Percentiles rank a stretch among this genome's conserved stretches.
Evolutionary conservation across 345 rosid species (phyloP).

Genomic region (Melaleuca alternifolia): DNA sequence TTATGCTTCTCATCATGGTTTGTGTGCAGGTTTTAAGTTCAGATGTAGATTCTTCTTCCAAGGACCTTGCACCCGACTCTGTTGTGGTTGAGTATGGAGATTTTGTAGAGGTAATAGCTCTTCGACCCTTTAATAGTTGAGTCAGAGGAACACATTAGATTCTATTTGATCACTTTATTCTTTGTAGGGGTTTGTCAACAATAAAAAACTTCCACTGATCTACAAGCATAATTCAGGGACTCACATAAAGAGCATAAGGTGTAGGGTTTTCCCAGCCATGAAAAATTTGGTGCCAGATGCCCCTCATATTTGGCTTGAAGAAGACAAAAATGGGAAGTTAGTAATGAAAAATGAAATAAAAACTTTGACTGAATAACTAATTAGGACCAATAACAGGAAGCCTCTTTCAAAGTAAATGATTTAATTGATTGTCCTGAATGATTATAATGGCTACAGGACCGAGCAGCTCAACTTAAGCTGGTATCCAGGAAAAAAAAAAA

Average conservation of each 20-base stretch:
- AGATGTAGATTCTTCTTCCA: slow-evolving; percentile 27
- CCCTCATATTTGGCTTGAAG: not conserved
- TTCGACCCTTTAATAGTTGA: not conserved
- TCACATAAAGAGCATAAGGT: not conserved
- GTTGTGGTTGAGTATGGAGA: slow-evolving; percentile 60
- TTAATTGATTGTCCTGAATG: not conserved
- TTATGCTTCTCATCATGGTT: not conserved
- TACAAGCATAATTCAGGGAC: not conserved
- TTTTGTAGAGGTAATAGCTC: slow-evolving; percentile 57
- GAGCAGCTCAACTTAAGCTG: not conserved
- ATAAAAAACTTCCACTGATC: not conserved
- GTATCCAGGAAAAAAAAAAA: not conserved
- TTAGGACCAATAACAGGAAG: not conserved
- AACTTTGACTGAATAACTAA: not conserved
- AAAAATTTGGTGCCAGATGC: not conserved
- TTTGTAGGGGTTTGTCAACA: not conserved
- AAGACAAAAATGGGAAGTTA: not conserved
- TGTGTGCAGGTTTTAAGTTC: slow-evolving; percentile 40
- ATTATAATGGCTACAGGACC: not conserved
- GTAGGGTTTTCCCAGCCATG: not conserved
- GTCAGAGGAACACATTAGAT: not conserved
- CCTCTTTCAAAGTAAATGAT: not conserved
- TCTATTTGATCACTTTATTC: not conserved
- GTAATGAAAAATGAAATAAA: not conserved
- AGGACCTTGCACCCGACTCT: slow-evolving; percentile 36